These are phyloP conservation scores for Suillus spraguei DNA, from an alignment of 768 basidiomycete species.

Conservation along the genomic window DNA sequence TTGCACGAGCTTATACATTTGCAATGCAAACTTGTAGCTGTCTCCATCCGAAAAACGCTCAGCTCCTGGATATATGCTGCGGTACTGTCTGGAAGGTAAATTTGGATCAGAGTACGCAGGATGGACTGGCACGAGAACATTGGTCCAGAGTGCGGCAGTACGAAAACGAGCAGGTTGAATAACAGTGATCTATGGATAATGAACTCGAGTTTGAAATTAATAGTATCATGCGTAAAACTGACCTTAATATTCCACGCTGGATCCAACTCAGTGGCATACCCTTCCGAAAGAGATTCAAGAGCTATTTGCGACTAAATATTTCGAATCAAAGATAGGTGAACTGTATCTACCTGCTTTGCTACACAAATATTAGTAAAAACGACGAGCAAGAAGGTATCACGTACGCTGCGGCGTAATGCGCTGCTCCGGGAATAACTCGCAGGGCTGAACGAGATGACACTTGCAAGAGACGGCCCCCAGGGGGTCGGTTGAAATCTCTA, in stretches of 20 bases:
- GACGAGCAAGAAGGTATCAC: slow-evolving; percentile 12
- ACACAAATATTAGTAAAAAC: slow-evolving; percentile 9
- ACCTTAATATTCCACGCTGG: slow-evolving; percentile 53
- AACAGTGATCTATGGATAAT: slow-evolving; percentile 23
- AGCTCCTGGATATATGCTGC: slow-evolving; percentile 17
- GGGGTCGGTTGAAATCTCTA: slow-evolving; percentile 41
- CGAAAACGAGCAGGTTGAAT: slow-evolving; percentile 28
- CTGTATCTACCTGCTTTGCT: slow-evolving; percentile 29
- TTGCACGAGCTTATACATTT: slow-evolving; percentile 19
- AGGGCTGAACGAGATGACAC: slow-evolving; percentile 31
- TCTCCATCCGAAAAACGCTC: slow-evolving; percentile 20
- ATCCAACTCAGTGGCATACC: slow-evolving; percentile 42
- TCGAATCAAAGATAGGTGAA: background rate
- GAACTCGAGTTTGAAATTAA: background rate
- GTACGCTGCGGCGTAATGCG: slow-evolving; percentile 30
- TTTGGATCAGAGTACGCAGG: slow-evolving; percentile 22
- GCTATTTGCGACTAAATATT: slow-evolving; percentile 24
- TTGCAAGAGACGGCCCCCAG: slow-evolving; percentile 42
- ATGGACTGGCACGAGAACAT: slow-evolving; percentile 17
- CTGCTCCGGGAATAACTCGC: slow-evolving; percentile 23
- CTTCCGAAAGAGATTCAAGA: slow-evolving; percentile 41
- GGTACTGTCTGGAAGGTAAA: slow-evolving; percentile 20
- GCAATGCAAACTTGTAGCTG: slow-evolving; percentile 25
- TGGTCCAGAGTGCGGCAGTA: slow-evolving; percentile 15
- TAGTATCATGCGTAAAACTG: slow-evolving; percentile 8